phyloP scores from a whole-genome alignment of 495 filamentous ascomycete genomes.

The Halenospora varia region DNA sequence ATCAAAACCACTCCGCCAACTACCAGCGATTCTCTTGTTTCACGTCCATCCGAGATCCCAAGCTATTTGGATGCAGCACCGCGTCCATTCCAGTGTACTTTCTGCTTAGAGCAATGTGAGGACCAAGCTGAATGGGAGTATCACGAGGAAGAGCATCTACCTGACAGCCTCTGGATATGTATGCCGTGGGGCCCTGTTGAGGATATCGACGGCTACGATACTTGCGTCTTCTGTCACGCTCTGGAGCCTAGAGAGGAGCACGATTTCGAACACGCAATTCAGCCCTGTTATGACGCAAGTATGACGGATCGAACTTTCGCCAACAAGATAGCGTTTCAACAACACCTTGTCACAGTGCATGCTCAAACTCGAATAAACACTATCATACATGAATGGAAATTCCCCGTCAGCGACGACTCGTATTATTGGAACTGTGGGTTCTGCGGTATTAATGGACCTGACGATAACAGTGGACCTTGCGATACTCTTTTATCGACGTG shows the following conservation, averaged over 20 bases:
- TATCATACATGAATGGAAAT: no score
- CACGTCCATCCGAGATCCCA: background rate
- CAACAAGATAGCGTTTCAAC: background rate
- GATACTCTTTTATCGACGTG: background rate
- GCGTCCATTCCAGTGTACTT: background rate
- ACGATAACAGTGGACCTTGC: no score
- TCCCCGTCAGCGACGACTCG: background rate
- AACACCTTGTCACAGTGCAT: conserved; percentile 2
- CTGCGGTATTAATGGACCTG: no score
- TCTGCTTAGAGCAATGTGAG: background rate
- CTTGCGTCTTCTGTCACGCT: conserved; percentile 1
- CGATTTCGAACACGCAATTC: background rate
- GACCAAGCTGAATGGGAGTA: background rate
- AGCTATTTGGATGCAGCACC: background rate
- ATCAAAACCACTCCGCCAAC: background rate
- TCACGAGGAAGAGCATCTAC: background rate
- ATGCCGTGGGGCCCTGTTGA: background rate
- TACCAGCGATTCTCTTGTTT: background rate
- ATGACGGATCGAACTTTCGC: background rate
- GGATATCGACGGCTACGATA: background rate
- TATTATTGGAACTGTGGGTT: conserved; percentile 11
- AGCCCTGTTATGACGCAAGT: background rate
- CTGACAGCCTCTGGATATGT: background rate
- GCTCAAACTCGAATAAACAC: no score
- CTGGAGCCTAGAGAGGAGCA: background rate